Base-by-base conservation (phyloP, 805 yeast genomes). In the Candida orba region DNA sequence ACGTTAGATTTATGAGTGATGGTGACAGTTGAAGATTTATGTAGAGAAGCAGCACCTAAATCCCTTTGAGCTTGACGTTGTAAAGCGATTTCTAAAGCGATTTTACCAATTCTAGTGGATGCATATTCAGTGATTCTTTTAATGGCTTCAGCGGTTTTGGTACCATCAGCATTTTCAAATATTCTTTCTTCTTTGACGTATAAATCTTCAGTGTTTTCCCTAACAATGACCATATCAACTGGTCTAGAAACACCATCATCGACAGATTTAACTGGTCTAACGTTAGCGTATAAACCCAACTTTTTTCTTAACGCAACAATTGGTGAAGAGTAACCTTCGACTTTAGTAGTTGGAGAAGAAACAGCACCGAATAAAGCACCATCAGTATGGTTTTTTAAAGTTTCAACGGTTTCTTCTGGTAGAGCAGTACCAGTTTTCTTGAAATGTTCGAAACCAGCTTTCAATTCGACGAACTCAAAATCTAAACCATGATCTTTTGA, bases 361-460 rank as follows among this genome's bases (percentile, higher is more conserved):
- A 93, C 99, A 45, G 99, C 96, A 56, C 99, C 99, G 59, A 93
- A 93, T 43, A 93, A 73, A 17, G 98, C 99, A 71, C 97, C 98
- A 58, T 93, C 95, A 68, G 99, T 93, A 52, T 84, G 81, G 29
- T 73, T 69, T 60, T 81, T 75, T 64, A 93, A 79, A 10, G 78
- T 69, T 33, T 79, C 78, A 29, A 93, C 91, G 20, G 99, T 93
- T 57, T 80, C 86, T 39, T 90, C 95, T 20, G 99, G 99, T 51
- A 93, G 75, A 33, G 99, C 98, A 43, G 84, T 81, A 41, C 99
- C 99, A n/a, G 96, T 88, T 60, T 81, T 76, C 64, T 88, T 82
- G 76, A 93, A 93, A 55, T 84, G 79, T 65, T 91, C 97, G 64
- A 82, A 93, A 24, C 99, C 99, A 44, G 99, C 99, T 47, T 85